Evolutionary conservation across 345 rosid species (phyloP), one percentile per base, ranked within the genome.

Genomic region (Lepidium aucheri): DNA sequence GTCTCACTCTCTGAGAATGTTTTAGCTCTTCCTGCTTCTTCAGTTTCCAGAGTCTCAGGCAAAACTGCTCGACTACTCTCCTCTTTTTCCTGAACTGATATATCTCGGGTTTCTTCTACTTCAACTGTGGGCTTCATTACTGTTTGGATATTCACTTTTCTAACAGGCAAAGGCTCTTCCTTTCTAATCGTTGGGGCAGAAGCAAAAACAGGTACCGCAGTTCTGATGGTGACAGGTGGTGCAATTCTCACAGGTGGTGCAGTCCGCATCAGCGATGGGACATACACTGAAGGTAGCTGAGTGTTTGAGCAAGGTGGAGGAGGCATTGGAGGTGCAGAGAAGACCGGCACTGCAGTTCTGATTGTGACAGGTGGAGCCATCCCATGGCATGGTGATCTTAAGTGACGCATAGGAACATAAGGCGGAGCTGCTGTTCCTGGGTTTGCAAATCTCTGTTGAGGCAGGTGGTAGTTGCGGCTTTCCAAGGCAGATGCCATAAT

Each of bases 291-390:
- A 45, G 70, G 74, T 53, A 77, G 79, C 76, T 76, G 75, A 35
- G 73, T 16, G 80, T 81, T 41, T 81, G 84, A 58, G 53, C 81
- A 73, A 38, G 86, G 69, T 16, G 75, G 77, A 32, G 83, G 85
- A 30, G 81, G 84, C 24, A 45, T 73, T 15, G 85, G 93, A 30
- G 97, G 97, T 34, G 98, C 91, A 14, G 98, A 83, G 73, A 84
- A 93, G 61, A 87, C 92, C 1, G 98, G 97, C 40, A 82, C 83
- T 6, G 86, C 72, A 3, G 80, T 85, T 78, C 98, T 86, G 74
- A 90, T 76, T 9, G 86, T 90, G 44, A 93, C 98, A 4, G 97
- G 90, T 4, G 91, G 97, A 65, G 97, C 98, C 65, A 83, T 75
- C 50, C 90, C 85, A 43, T 68, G 88, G 77, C 91, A 84, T 17